These are phyloP conservation scores for Nannizzia gypsea DNA, from an alignment of 2,329 filamentous ascomycete species.

Conservation along the genomic window DNA sequence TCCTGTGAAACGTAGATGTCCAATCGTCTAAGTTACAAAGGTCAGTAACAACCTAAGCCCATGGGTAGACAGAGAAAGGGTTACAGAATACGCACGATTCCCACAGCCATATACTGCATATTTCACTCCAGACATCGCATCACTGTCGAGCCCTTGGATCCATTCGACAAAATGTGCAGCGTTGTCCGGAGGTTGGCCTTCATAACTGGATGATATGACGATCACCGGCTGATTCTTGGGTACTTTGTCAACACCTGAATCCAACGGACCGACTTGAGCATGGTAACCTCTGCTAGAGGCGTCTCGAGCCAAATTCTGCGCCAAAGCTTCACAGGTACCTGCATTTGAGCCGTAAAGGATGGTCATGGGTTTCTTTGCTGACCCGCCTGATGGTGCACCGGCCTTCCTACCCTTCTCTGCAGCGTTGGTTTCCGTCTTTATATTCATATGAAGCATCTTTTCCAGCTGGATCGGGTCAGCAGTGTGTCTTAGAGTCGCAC, in stretches of 20 bases:
- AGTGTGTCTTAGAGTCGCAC: not conserved
- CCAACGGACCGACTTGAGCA: not conserved
- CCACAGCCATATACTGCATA: slow-evolving; percentile 2
- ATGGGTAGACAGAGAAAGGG: not conserved
- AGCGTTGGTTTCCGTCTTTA: not conserved
- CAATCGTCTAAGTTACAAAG: not conserved
- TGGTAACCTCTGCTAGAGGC: not conserved
- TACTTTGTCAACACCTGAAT: slow-evolving; percentile 1
- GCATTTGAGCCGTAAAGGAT: not conserved
- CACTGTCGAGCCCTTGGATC: slow-evolving; percentile 8
- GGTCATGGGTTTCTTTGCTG: not conserved
- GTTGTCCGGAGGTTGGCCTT: not conserved
- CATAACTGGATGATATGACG: not conserved
- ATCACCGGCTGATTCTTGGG: not conserved
- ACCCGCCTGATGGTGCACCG: not conserved
- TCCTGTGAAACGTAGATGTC: not conserved
- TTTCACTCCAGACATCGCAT: slow-evolving; percentile 23
- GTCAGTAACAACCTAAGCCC: not conserved
- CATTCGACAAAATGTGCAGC: slow-evolving; percentile 3
- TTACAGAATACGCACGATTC: not conserved
- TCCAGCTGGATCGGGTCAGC: not conserved
- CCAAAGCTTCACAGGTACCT: not conserved
- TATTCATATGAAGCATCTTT: not conserved
- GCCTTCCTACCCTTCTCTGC: not conserved
- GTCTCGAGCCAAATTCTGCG: not conserved